A percentile compares a stretch with the other conserved stretches of the same genome.
These are phyloP conservation scores for Phlyctochytrium bullatum DNA, from an alignment of 192 early-diverging fungal genomes.

Conservation along the genomic window DNA sequence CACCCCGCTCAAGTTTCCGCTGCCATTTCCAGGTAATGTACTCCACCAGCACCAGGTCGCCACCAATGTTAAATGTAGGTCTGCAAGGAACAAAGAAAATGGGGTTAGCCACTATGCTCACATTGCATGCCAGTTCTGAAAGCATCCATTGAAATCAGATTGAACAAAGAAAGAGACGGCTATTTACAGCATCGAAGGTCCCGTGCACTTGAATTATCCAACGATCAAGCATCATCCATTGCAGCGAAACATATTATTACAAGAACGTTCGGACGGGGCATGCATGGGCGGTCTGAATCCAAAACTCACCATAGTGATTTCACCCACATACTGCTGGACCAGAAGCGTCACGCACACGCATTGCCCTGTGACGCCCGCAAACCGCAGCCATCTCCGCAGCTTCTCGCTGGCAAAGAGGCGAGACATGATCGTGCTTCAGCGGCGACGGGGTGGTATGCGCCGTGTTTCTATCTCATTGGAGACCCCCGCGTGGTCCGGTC, in stretches of 20 bases:
- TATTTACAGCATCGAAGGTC: constrained; percentile 91
- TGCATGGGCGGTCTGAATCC: no score
- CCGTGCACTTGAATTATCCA: no score
- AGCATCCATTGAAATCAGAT: no score
- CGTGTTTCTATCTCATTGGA: no score
- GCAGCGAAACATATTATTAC: neutral
- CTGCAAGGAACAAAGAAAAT: no score
- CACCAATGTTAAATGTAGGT: constrained; percentile 82
- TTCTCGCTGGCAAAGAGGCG: neutral
- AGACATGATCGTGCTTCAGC: no score
- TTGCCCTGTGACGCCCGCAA: constrained; percentile 40
- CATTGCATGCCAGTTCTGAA: no score
- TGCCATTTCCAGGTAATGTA: constrained; percentile 48
- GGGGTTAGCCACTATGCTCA: no score
- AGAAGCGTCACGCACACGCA: constrained; percentile 68
- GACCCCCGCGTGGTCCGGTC: no score
- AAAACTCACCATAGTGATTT: constrained; percentile 69
- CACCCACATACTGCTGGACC: constrained; percentile 70
- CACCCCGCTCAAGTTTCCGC: constrained; percentile 53
- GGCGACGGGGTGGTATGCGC: no score
- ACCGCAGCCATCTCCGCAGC: constrained; percentile 2
- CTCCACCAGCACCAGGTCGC: constrained; percentile 76
- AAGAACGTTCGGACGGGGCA: no score
- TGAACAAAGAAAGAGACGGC: no score
- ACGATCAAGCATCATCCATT: constrained; percentile 17